A percentile compares a stretch with the other conserved stretches of the same genome.
Conservation (phyloP, 805 yeast genomes). For the Candida quercuum region DNA sequence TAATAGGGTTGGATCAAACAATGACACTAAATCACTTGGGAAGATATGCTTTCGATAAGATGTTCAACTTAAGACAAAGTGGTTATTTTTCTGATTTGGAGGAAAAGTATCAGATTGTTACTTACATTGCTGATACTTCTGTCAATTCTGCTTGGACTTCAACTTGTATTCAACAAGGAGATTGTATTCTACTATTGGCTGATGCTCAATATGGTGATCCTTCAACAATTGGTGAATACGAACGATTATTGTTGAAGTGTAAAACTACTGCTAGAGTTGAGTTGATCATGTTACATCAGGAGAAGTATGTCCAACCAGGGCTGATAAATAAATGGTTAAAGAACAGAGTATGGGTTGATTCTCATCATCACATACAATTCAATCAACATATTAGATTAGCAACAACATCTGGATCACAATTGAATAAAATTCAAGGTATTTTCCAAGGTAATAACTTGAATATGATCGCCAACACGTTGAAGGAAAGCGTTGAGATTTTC, state of each 20-base stretch:
- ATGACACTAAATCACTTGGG: conserved; percentile 78
- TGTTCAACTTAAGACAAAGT: conserved; percentile 78
- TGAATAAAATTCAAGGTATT: conserved; percentile 8
- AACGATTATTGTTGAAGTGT: conserved; percentile 63
- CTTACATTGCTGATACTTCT: conserved; percentile 84
- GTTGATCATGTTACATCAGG: conserved; percentile 77
- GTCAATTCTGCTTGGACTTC: conserved; percentile 84
- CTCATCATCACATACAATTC: conserved; percentile 90
- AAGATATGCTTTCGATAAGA: conserved; percentile 84
- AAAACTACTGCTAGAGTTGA: conserved; percentile 87
- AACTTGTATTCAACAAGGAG: conserved; percentile 92
- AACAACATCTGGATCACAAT: conserved; percentile 7
- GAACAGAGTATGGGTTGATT: conserved; percentile 82
- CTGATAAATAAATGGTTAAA: conserved; percentile 81
- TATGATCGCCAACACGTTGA: conserved; percentile 23
- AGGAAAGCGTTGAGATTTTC: conserved; percentile 31
- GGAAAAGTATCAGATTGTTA: conserved; percentile 81
- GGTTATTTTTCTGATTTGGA: conserved; percentile 90
- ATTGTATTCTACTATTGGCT: conserved; percentile 84
- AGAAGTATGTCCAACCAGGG: conserved; percentile 78
- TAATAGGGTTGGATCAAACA: conserved; percentile 78
- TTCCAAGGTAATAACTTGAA: conserved; percentile 4
- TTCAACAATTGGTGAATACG: conserved; percentile 81
- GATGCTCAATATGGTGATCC: conserved; percentile 57
- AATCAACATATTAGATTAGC: conserved; percentile 20